phyloP scores from a whole-genome alignment of 108 stramenopile genomes.

The Chaetoceros tenuissimus region DNA sequence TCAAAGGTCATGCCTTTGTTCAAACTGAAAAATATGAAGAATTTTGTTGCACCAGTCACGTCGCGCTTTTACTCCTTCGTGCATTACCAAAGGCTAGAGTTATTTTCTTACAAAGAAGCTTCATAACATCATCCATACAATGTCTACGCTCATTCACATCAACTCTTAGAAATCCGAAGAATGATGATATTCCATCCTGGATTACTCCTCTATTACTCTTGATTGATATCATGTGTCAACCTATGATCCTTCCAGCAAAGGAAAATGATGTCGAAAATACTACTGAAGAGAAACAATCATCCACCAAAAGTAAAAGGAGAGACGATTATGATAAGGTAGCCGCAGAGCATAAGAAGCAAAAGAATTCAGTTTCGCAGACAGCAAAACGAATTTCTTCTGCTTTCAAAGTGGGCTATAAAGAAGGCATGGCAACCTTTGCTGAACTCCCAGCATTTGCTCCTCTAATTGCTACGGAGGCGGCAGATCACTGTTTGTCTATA shows the following conservation, averaged over 20 bases:
- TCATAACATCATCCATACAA: constrained; percentile 37
- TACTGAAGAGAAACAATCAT: constrained; percentile 16
- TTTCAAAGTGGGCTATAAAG: no score
- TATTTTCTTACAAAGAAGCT: constrained; percentile 39
- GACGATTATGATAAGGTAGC: constrained; percentile 38
- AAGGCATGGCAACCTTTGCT: no score
- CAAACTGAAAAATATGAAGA: constrained; percentile 22
- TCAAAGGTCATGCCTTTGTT: constrained; percentile 22
- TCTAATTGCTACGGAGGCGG: constrained; percentile 32
- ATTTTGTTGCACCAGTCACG: constrained; percentile 52
- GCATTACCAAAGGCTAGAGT: constrained; percentile 54
- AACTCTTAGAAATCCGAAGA: constrained; percentile 11
- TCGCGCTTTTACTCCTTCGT: constrained; percentile 53
- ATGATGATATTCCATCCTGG: constrained; percentile 57
- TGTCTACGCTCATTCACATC: constrained; percentile 29
- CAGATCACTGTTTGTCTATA: constrained; percentile 43
- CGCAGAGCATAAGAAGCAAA: constrained; percentile 46
- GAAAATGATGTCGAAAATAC: constrained; percentile 9
- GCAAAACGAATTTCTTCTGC: constrained; percentile 32
- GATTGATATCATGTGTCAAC: constrained; percentile 76
- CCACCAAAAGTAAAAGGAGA: constrained; percentile 14
- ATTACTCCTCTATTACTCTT: constrained; percentile 48
- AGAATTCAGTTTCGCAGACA: constrained; percentile 21
- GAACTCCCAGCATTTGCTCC: constrained; percentile 57
- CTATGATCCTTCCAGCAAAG: constrained; percentile 45